Conservation (phyloP, 2,329 filamentous ascomycete species). For the Didymella pinodella region DNA sequence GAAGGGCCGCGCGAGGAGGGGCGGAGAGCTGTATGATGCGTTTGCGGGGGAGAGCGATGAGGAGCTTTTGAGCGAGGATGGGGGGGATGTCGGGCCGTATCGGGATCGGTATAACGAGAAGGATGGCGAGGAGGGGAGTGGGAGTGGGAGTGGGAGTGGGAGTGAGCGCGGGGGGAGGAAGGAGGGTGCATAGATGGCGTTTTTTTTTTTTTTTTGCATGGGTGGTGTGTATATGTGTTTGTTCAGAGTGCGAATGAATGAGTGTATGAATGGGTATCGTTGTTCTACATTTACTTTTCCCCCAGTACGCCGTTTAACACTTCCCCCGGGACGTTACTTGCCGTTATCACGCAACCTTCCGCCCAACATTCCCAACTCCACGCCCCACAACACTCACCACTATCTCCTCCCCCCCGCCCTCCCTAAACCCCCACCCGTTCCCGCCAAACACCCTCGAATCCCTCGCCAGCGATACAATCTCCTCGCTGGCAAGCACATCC, state of each 20-base stretch:
- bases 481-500: constrained; percentile 82
- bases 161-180: constrained; percentile 37
- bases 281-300: constrained; percentile 13
- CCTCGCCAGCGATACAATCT: constrained; percentile 79
- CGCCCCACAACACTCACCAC: constrained; percentile 90
- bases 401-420: constrained; percentile 66
- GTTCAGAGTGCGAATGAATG: too few species aligned
- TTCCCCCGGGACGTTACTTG: neutral
- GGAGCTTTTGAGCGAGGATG: constrained; percentile 61
- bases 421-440: constrained; percentile 87
- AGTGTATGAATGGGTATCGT: constrained; percentile 19
- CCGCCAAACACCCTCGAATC: constrained; percentile 90
- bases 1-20: constrained; percentile 64
- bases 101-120: constrained; percentile 48
- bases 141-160: constrained; percentile 14
- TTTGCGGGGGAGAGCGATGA: constrained; percentile 94
- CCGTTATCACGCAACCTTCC: constrained; percentile 73
- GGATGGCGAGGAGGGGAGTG: constrained; percentile 23
- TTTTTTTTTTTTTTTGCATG: neutral
- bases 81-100: constrained; percentile 50
- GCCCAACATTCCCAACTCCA: constrained; percentile 92
- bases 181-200: constrained; percentile 30
- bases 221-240: too few species aligned
- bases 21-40: constrained; percentile 94
- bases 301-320: constrained; percentile 12